Conservation (phyloP, 1,284 basidiomycete genomes). For the Marasmius sp. region DNA sequence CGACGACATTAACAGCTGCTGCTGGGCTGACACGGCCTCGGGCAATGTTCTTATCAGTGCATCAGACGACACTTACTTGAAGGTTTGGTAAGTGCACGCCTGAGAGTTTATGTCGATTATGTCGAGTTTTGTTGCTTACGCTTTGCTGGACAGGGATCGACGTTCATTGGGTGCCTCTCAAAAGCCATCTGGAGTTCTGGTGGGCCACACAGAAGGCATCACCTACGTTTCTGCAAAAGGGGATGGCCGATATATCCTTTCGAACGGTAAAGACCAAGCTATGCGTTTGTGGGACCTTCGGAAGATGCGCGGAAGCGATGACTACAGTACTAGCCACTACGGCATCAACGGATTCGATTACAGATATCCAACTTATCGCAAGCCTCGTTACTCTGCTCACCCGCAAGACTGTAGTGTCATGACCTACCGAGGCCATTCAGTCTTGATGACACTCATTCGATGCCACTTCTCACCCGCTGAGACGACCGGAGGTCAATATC, state of each 20-base stretch:
- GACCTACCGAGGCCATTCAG: constrained; percentile 92
- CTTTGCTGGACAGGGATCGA: constrained; percentile 68
- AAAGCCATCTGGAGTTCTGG: constrained; percentile 89
- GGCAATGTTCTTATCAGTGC: constrained; percentile 94
- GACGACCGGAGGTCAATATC: constrained; percentile 90
- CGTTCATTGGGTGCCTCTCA: constrained; percentile 79
- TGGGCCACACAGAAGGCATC: constrained; percentile 94
- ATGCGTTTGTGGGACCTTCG: constrained; percentile 93
- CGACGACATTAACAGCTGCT: constrained; percentile 95
- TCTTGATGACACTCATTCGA: constrained; percentile 91
- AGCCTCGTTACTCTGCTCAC: constrained; percentile 54
- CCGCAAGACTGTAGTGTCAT: constrained; percentile 94
- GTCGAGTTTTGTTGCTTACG: background rate
- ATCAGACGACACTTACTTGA: constrained; percentile 91
- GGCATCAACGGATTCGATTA: constrained; percentile 80
- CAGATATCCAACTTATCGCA: constrained; percentile 68
- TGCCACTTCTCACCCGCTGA: constrained; percentile 94
- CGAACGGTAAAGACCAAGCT: constrained; percentile 97
- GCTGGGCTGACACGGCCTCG: constrained; percentile 90
- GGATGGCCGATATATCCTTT: constrained; percentile 93
- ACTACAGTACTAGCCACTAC: constrained; percentile 64
- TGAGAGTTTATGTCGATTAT: background rate
- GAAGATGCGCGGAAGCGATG: constrained; percentile 79
- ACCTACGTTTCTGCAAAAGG: constrained; percentile 88
- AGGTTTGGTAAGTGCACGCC: constrained; percentile 76